Base-by-base conservation (phyloP, 1,284 basidiomycete species). In the Apiotrichum mycotoxinovorans region DNA sequence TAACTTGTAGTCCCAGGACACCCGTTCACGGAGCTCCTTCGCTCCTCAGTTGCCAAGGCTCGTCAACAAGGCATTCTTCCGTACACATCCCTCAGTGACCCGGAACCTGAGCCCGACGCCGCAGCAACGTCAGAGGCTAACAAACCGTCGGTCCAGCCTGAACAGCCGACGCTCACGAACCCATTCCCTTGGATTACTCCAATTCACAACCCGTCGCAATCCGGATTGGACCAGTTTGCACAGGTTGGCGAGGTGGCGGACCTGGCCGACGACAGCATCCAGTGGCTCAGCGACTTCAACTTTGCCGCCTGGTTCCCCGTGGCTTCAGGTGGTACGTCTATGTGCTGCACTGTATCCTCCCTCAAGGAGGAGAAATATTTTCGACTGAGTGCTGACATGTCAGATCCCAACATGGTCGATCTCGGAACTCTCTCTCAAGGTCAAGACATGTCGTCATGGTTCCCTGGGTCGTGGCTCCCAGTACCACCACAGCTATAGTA, bases 141-240 rank as follows among this genome's bases (percentile, higher is more conserved):
- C 37, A 38, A n/a, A 14, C n/a, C 40, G 20, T 8, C 40, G 9
- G n/a, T 20, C 0, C 43, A 46, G 41, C 17, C 35, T 7, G n/a
- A 41, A 8, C 40, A 41, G 20, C 7, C 40, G n/a, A 41, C 7
- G 7, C 40, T 56, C 18, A 46, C 55, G 37, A 58, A 59, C 42
- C 57, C 61, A 8, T 59, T 62, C 46, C 61, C 61, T 2, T 62
- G 61, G 61, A 42, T 50, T 25, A 55, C 56, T 22, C 61, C 61
- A 7, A 48, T 62, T 38, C 60, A 62, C 26, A 30, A 37, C 9
- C 46, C 34, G 20, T 37, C 30, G 2, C 33, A 35, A 2, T 25
- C 33, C 0, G 46, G 46, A 2, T 12, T 48, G 5, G 34, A 37
- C 46, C 33, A 35, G 20, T 18, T 37, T 9, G 46, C 22, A n/a